Evolutionary conservation across 2,329 filamentous ascomycete species (phyloP), one percentile per base, ranked within the genome.

Genomic region (Penicillium freii): DNA sequence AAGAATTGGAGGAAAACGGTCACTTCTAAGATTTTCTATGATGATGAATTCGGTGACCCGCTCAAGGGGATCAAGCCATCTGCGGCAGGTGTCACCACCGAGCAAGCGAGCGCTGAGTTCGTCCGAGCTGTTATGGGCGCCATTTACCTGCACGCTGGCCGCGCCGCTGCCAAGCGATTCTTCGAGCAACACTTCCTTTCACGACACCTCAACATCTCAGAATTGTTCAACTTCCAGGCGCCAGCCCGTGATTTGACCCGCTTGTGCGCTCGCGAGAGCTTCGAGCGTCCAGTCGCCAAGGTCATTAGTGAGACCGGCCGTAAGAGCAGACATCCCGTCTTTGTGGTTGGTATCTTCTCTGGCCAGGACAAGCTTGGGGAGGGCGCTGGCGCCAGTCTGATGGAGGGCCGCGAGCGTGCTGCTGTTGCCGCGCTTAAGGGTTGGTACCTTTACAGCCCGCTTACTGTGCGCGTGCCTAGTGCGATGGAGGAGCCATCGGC

Each of bases 401-500:
- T 91, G 64, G 84, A 91, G 68, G 93, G 90, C 33, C 85, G 91
- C 62, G 82, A 84, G 62, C 84, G 90, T 73, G 94, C 94, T 21
- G 86, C 90, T 38, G 92, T 95, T 69, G 87, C 89, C 62, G 87
- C 92, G 19, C 81, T 99, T 70, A 96, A 96, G 81, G 83, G 88
- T 6, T 99, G 94, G 94, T 99, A 99, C 76, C 81, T 99, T 52
- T 99, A 99, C 80, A 92, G 87, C 73, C 93, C 94, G 1, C 71
- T 83, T 65, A 77, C 84, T 62, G 83, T 86, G 49, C 81, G 82
- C 57, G 80, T 91, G 60, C 88, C 88, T 25, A 90, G 88, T 71
- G 86, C 90, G 62, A 88, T 84, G 78, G 81, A 89, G 64, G 79
- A 82, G 53, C 80, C 84, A 62, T 82, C 80, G 46, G 84, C 85